Conservation (phyloP, 2,329 filamentous ascomycete species). For the Stagonosporopsis vannaccii region DNA sequence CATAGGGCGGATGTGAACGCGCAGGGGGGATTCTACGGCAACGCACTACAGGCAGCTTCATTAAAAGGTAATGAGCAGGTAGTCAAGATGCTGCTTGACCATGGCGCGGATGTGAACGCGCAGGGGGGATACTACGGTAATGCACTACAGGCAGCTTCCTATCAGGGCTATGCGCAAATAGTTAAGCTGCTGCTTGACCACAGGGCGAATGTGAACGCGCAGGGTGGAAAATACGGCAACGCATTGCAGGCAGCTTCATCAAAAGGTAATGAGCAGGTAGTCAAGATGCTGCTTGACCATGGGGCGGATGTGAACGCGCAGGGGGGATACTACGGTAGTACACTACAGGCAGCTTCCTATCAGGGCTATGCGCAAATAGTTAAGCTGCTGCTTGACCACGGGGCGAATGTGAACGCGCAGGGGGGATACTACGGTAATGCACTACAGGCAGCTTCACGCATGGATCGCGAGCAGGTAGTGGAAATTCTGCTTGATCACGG, state of each 20-base stretch:
- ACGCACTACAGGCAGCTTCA: not conserved
- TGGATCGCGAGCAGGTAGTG: not conserved
- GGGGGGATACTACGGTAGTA: not conserved
- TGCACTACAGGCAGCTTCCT: not conserved
- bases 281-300: constrained; percentile 5
- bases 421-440: not conserved
- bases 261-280: not conserved
- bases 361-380: not conserved
- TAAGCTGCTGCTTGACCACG: constrained; percentile 2
- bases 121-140: not conserved
- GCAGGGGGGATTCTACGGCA: not conserved
- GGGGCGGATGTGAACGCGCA: not conserved
- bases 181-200: constrained; percentile 5
- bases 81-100: not conserved
- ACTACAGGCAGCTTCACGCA: not conserved
- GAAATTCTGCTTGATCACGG: not conserved
- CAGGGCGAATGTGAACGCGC: not conserved
- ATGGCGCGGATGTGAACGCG: not conserved
- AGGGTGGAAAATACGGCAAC: not conserved
- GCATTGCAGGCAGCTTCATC: constrained; percentile 3
- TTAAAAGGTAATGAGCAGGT: not conserved
- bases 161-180: not conserved
- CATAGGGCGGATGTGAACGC: not conserved
- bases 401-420: not conserved
- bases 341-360: constrained; percentile 3